Base-by-base conservation (phyloP, 805 yeast genomes). In the Candida dendrica region DNA sequence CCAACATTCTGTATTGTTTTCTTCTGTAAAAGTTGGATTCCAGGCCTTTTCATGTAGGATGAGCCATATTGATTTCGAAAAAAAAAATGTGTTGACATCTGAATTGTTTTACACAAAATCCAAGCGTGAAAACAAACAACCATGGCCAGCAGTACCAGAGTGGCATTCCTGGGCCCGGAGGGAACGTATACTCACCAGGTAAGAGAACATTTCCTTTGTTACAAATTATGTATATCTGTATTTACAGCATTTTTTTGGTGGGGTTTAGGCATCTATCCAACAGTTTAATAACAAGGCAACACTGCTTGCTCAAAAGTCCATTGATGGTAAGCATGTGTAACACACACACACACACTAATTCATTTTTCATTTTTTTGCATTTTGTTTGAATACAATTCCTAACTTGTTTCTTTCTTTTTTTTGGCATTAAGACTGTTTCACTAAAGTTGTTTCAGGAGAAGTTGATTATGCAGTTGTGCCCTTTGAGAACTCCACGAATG, bases 151-250 rank as follows among this genome's bases (percentile, higher is more conserved):
- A 6, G 14, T 15, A 16, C 17, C 3, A 77, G 66, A 50, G 81
- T 84, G 3, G 88, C 86, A 3, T 91, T 77, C 54, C 63, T 91
- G 40, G 98, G 98, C 0, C 98, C 98, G 0, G 69, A 68, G 39
- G 97, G 97, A 2, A 91, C 97, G 1, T 93, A 88, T 61, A 85
- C 98, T 2, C 95, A 91, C 52, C 95, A 89, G 63, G 93, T 69
- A 34, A 45, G 67, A 27, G 6, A 22, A 26, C 29, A 16, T 37
- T 37, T 22, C 2, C 9, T 1, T 7, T 3, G 17, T 14, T 34
- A 31, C 11, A 18, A 17, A 16, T 16, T 33, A 6, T 5, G 16
- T 5, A 13, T 5, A 20, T 15, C 19, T 17, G 34, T 5, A 9
- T 4, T 15, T 31, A 4, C 29, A 37, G 22, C 37, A 38, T 35